Evolutionary conservation across 257 asterid species (phyloP).

Genomic region (Echium plantagineum): DNA sequence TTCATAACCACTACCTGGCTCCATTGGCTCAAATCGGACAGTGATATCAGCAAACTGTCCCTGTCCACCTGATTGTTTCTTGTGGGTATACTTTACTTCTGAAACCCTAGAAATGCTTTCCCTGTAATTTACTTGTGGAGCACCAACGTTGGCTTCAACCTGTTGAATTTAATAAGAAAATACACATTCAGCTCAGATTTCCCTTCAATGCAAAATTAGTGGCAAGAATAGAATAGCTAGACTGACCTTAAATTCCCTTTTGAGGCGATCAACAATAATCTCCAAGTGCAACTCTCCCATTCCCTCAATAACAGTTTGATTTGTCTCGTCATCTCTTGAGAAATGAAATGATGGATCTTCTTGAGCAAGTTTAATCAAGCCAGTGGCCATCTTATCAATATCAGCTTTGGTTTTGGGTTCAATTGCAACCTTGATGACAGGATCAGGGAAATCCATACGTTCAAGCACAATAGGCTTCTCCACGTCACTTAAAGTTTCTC

Average conservation of each 20-base stretch:
- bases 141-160: constrained; percentile 99
- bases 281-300: constrained; percentile 98
- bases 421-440: constrained; percentile 95
- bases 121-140: constrained; percentile 97
- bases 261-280: constrained; percentile 92
- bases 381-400: constrained; percentile 83
- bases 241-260: constrained; percentile 82
- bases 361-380: constrained; percentile 86
- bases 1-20: constrained; percentile 80
- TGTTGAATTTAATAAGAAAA: constrained; percentile 12
- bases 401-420: constrained; percentile 98
- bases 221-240: not conserved
- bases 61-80: constrained; percentile 95
- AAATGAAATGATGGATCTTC: constrained; percentile 99
- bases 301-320: constrained; percentile 95
- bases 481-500: constrained; percentile 82
- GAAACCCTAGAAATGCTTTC: constrained; percentile 79
- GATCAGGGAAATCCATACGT: constrained; percentile 98
- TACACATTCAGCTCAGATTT: not conserved
- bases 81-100: constrained; percentile 79
- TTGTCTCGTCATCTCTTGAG: constrained; percentile 86
- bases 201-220: not conserved
- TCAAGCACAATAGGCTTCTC: constrained; percentile 80
- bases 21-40: constrained; percentile 81
- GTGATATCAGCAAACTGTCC: constrained; percentile 95